Base-by-base conservation (phyloP, 2,329 filamentous ascomycete genomes). In the Diaporthe sp. region DNA sequence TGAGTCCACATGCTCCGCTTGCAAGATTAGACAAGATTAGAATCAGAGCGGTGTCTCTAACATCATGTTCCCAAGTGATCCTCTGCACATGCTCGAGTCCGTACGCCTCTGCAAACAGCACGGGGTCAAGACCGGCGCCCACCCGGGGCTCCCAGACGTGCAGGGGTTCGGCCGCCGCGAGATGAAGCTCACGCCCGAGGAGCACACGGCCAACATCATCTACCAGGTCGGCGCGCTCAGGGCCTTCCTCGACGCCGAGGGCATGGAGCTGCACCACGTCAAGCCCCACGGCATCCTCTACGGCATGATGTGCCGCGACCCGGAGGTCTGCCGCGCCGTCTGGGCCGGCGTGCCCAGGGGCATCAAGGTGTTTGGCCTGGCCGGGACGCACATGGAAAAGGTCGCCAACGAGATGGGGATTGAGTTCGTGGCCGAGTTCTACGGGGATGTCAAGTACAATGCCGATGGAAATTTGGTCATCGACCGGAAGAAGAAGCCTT, bases 181-280 rank as follows among this genome's bases (percentile, higher is more conserved):
- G 77, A 92, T 93, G 81, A 88, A 90, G 60, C 85, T 93, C 79
- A 83, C 85, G 1, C 85, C 89, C 1, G 88, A 89, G 25, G 90
- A 92, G 78, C 84, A 90, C 76, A 89, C 88, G 1, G 89, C 90
- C 10, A 88, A 89, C 77, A 86, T 89, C 0, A 82, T 91, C 44
- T 93, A 93, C 81, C 92, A 93, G 79, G 87, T 93, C 46, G 92
- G 92, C 2, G 90, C 91, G 0, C 84, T 93, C 2, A 88, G 90
- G 76, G 91, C 84, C 1, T 90, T 93, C 76, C 83, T 93, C 3
- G 87, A 90, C 46, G 86, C 86, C 0, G 91, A 92, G 78, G 86
- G 85, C 19, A 82, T 92, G 9, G 82, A 85, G 19, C 81, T 93
- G 37, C 86, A 91, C 78, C 92, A 93, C 78, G 88, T 93, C 55